Conservation (phyloP, 179 eudicot species). For the Vitellaria paradoxa region DNA sequence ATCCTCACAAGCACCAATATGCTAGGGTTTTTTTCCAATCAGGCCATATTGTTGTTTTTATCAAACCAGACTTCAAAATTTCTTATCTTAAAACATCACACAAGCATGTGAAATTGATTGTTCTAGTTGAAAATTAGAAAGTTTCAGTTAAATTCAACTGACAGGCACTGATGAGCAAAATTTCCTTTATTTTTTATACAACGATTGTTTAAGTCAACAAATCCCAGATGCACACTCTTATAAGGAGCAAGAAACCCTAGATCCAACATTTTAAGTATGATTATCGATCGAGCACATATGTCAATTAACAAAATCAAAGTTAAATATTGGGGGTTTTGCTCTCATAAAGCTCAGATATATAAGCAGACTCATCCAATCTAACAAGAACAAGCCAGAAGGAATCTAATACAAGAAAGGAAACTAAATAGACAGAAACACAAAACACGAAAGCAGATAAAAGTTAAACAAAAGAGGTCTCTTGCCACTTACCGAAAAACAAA, state of each 20-base stretch:
- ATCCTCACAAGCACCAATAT: neutral
- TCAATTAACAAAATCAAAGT: neutral
- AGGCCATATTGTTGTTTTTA: neutral
- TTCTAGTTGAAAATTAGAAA: neutral
- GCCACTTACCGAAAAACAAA: neutral
- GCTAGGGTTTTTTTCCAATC: neutral
- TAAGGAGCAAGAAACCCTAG: conserved; percentile 2
- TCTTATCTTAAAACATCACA: neutral
- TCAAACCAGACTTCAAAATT: neutral
- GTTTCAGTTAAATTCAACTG: neutral
- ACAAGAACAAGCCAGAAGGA: neutral
- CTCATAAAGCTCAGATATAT: neutral
- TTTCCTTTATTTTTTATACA: neutral
- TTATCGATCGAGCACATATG: neutral
- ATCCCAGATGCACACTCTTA: too few relatives aligned
- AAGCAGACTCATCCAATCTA: neutral
- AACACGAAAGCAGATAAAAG: neutral
- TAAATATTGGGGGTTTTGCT: neutral
- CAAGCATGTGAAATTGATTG: conserved; percentile 4
- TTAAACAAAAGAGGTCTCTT: neutral
- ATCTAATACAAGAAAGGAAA: neutral
- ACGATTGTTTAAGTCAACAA: neutral
- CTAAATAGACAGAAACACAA: neutral
- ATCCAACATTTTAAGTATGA: neutral
- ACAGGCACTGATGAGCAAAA: neutral